These are phyloP conservation scores for Kazachstania viticola DNA, from an alignment of 805 yeast genomes.

Conservation along the genomic window DNA sequence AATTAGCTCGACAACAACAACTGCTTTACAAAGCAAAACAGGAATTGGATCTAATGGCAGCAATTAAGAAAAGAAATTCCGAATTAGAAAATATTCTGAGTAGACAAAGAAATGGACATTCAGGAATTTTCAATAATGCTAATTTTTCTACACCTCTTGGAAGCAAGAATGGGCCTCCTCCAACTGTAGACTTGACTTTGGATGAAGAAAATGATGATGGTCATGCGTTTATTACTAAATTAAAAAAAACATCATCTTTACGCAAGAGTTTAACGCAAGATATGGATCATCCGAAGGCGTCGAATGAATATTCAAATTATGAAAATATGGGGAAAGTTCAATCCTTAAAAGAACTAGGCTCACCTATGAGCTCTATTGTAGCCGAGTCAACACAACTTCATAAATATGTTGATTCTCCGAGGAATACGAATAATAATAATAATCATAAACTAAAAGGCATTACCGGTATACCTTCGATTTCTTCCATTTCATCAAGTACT, in stretches of 20 bases:
- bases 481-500: neutral
- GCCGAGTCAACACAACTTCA: slow-evolving; percentile 3
- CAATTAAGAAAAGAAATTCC: slow-evolving; percentile 9
- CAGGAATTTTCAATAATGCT: neutral
- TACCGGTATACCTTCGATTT: too few species aligned
- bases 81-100: slow-evolving; percentile 2
- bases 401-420: slow-evolving; percentile 3
- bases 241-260: slow-evolving; percentile 5
- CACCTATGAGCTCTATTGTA: neutral
- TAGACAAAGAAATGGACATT: neutral
- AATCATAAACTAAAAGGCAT: too few species aligned
- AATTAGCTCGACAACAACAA: slow-evolving; percentile 19
- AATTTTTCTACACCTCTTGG: neutral
- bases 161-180: slow-evolving; percentile 8
- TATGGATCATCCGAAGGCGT: too few species aligned
- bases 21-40: slow-evolving; percentile 17
- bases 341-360: too few species aligned
- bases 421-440: neutral
- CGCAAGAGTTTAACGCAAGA: too few species aligned
- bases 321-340: too few species aligned
- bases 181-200: slow-evolving; percentile 19
- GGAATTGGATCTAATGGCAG: slow-evolving; percentile 18
- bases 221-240: neutral
- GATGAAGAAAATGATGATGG: slow-evolving; percentile 7
- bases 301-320: too few species aligned